A percentile compares a stretch with the other conserved stretches of the same genome.
These are phyloP conservation scores for Citrus hindsii DNA, from an alignment of 345 rosid species.

Conservation along the genomic window DNA sequence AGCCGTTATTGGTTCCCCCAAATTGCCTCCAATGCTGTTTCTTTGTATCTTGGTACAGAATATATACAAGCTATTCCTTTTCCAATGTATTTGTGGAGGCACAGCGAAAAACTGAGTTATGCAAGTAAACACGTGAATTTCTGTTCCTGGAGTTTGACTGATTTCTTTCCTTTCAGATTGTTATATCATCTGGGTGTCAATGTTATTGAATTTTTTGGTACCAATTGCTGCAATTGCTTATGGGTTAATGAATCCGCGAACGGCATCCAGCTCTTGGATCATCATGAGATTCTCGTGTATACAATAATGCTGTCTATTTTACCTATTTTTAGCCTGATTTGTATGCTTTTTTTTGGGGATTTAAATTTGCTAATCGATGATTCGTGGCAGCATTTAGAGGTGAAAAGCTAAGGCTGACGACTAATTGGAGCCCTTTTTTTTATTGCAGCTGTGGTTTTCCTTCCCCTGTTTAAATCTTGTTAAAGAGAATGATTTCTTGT, in stretches of 20 bases:
- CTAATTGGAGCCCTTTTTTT: neutral
- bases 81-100: neutral
- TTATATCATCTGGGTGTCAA: neutral
- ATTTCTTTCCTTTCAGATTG: neutral
- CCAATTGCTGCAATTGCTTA: neutral
- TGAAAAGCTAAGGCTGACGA: conserved; percentile 1
- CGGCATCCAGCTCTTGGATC: neutral
- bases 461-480: neutral
- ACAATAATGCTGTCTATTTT: neutral
- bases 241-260: too few relatives aligned
- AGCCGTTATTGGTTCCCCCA: neutral
- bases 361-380: neutral
- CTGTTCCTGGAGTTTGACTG: neutral
- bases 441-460: neutral
- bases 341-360: neutral
- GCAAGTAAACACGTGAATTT: neutral
- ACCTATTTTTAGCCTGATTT: neutral
- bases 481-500: conserved; percentile 10
- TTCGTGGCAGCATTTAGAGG: neutral
- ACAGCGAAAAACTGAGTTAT: neutral
- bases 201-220: neutral
- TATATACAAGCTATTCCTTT: conserved; percentile 4
- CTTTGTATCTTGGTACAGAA: conserved; percentile 14
- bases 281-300: neutral
- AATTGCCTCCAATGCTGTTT: neutral